phyloP scores from a whole-genome alignment of 495 filamentous ascomycete species.

The Annulohypoxylon nitens region DNA sequence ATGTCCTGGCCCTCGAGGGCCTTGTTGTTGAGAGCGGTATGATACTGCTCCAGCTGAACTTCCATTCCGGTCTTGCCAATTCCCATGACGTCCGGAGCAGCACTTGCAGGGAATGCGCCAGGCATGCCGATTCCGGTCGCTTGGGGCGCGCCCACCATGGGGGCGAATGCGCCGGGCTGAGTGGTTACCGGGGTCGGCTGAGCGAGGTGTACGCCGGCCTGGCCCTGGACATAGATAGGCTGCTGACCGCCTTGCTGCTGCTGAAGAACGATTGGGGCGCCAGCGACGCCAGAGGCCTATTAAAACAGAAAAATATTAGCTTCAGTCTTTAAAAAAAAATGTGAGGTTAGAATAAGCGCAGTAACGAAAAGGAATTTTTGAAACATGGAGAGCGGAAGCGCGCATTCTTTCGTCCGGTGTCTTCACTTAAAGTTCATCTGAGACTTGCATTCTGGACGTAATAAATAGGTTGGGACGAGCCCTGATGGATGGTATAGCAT shows the following conservation, averaged over 20 bases:
- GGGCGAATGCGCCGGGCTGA: constrained; percentile 30
- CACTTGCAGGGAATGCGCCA: constrained; percentile 12
- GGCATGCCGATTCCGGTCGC: background rate
- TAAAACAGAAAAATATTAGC: constrained; percentile 41
- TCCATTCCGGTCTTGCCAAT: constrained; percentile 58
- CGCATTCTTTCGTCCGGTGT: constrained; percentile 12
- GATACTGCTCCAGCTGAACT: constrained; percentile 53
- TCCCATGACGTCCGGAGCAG: constrained; percentile 52
- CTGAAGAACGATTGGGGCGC: constrained; percentile 37
- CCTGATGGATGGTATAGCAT: constrained; percentile 27
- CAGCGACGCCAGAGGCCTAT: constrained; percentile 34
- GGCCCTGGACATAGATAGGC: constrained; percentile 28
- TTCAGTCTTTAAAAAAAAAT: constrained; percentile 17
- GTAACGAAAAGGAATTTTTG: constrained; percentile 10
- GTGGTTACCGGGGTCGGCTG: constrained; percentile 31
- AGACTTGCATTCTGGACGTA: constrained; percentile 47
- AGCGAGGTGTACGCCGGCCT: constrained; percentile 24
- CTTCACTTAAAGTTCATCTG: constrained; percentile 21
- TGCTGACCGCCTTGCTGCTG: constrained; percentile 36
- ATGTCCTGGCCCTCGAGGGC: constrained; percentile 64
- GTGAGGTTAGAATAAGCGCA: constrained; percentile 8
- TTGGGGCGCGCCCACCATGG: constrained; percentile 19
- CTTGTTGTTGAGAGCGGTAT: constrained; percentile 56
- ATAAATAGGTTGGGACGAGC: constrained; percentile 19
- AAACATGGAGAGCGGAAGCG: background rate